Conservation (phyloP, 176 grass and related monocot species). For the Ananas comosus region DNA sequence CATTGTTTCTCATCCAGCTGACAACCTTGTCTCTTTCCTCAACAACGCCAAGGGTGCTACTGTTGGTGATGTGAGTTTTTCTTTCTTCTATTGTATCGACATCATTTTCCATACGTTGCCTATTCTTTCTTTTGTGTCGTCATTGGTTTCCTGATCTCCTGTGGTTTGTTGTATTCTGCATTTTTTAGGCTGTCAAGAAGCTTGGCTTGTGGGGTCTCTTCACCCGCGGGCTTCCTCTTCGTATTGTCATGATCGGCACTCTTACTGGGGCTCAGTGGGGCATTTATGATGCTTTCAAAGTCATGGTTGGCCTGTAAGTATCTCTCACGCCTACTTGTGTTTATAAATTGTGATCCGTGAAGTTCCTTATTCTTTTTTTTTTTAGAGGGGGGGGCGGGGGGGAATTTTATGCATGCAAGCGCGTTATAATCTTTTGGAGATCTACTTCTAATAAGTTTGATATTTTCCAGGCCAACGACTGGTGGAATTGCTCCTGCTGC, state of each 20-base stretch:
- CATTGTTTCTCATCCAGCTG: conserved; percentile 84
- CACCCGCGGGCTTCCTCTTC: conserved; percentile 87
- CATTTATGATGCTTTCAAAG: conserved; percentile 92
- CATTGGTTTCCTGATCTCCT: background rate
- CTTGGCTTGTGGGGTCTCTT: conserved; percentile 71
- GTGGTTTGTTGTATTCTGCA: background rate
- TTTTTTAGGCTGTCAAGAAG: conserved; percentile 73
- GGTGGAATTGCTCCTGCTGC: conserved; percentile 62
- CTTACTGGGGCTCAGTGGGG: conserved; percentile 94
- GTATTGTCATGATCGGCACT: conserved; percentile 94
- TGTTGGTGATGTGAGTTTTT: conserved; percentile 61
- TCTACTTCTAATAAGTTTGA: conserved; percentile 14
- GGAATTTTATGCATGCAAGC: background rate
- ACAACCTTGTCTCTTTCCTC: conserved; percentile 87
- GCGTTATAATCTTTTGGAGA: conserved; percentile 1
- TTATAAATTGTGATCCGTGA: too few relatives aligned
- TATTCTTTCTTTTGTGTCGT: background rate
- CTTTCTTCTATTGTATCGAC: background rate
- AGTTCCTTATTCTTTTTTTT: background rate
- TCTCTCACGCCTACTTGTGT: background rate
- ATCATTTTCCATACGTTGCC: background rate
- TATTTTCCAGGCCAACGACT: conserved; percentile 61
- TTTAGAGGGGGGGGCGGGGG: too few relatives aligned
- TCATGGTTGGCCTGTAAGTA: conserved; percentile 96
- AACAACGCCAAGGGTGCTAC: conserved; percentile 97